A percentile compares a stretch with the other conserved stretches of the same genome.
Evolutionary conservation across 2,329 filamentous ascomycete species (phyloP).

Genomic region (Curvularia sp.): DNA sequence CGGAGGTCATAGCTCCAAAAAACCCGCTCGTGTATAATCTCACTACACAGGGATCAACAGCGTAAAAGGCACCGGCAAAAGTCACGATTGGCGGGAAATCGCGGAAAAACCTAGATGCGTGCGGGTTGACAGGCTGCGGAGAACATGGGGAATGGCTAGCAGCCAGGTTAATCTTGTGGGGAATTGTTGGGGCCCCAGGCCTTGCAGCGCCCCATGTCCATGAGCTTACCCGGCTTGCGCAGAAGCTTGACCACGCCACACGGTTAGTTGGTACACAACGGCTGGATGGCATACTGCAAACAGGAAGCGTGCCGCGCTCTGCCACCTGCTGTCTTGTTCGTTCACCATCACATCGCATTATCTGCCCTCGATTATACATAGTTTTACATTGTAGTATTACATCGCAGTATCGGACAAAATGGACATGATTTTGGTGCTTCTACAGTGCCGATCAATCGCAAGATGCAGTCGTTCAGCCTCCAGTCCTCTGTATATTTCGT

Average conservation of each 20-base stretch:
- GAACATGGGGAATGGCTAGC: slow-evolving; percentile 20
- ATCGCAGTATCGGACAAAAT: neutral
- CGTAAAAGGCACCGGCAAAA: slow-evolving; percentile 14
- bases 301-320: slow-evolving; percentile 16
- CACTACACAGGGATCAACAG: slow-evolving; percentile 9
- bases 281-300: slow-evolving; percentile 28
- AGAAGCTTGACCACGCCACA: slow-evolving; percentile 35
- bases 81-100: slow-evolving; percentile 34
- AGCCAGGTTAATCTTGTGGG: slow-evolving; percentile 33
- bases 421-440: neutral
- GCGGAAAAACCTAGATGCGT: slow-evolving; percentile 31
- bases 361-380: neutral
- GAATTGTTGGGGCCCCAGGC: slow-evolving; percentile 30
- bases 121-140: slow-evolving; percentile 17
- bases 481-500: neutral
- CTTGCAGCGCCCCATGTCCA: slow-evolving; percentile 18
- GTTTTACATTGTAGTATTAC: neutral
- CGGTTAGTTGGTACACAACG: slow-evolving; percentile 15
- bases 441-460: neutral
- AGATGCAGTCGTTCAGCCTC: neutral
- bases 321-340: neutral
- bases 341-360: neutral
- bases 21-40: slow-evolving; percentile 9
- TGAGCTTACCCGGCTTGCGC: slow-evolving; percentile 24
- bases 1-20: slow-evolving; percentile 12